These are phyloP conservation scores for Tuber borchii DNA, from an alignment of 495 filamentous ascomycete genomes.

Conservation along the genomic window DNA sequence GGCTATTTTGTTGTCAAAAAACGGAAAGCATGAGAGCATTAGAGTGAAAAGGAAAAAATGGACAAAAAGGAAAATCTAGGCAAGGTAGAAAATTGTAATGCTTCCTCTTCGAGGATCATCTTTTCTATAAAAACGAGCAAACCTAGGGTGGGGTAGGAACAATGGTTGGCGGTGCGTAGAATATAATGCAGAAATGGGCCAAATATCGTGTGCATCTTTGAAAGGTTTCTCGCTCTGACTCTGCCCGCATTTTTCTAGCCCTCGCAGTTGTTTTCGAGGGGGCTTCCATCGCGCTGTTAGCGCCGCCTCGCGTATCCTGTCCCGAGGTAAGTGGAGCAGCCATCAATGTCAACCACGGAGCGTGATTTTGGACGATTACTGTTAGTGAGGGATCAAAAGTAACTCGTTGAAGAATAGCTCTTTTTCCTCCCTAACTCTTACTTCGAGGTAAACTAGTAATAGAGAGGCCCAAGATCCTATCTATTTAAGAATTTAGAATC, in stretches of 20 bases:
- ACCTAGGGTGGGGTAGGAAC: too few species aligned
- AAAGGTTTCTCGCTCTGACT: constrained; percentile 36
- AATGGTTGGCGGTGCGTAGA: too few species aligned
- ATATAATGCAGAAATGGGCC: too few species aligned
- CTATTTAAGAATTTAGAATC: constrained; percentile 48
- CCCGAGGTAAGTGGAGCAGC: constrained; percentile 35
- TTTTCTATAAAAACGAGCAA: too few species aligned
- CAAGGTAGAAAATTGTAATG: too few species aligned
- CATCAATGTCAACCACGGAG: constrained; percentile 27
- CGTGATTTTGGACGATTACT: constrained; percentile 25
- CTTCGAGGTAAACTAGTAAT: constrained; percentile 58
- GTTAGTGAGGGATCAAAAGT: constrained; percentile 46
- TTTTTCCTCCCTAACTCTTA: constrained; percentile 48
- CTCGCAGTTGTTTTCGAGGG: constrained; percentile 23
- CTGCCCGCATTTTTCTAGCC: constrained; percentile 34
- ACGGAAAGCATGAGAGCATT: too few species aligned
- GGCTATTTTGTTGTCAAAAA: too few species aligned
- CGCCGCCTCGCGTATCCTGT: constrained; percentile 33
- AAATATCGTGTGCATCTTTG: too few species aligned
- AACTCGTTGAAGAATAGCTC: constrained; percentile 53
- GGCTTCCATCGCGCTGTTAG: constrained; percentile 37
- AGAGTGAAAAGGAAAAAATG: too few species aligned
- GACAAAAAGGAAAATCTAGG: too few species aligned
- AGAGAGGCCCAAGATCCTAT: constrained; percentile 62
- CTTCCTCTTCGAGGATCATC: too few species aligned